Evolutionary conservation across 2,329 filamentous ascomycete genomes (phyloP), one percentile per base, ranked within the genome.

Genomic region (Pseudohalonectria lignicola): DNA sequence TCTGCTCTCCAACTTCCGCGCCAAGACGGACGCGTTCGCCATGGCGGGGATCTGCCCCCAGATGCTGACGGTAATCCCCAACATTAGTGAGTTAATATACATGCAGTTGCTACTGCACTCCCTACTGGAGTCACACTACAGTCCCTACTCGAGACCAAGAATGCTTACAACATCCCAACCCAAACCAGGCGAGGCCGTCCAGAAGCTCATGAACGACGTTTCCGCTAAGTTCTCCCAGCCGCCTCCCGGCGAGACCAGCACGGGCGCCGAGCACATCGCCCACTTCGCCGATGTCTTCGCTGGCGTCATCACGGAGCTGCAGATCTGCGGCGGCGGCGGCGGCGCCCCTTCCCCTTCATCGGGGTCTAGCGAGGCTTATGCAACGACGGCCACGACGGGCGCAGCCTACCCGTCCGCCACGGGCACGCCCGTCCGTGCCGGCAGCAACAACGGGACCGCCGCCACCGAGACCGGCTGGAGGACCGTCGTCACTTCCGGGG

Each of bases 121-220:
- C n/a, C n/a, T n/a, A n/a, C n/a, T n/a, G n/a, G n/a, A n/a, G n/a
- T n/a, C n/a, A n/a, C n/a, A n/a, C n/a, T n/a, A n/a, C n/a, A n/a
- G n/a, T n/a, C n/a, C n/a, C n/a, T n/a, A n/a, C n/a, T n/a, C n/a
- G n/a, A 30, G 16, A 5, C 5, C 16, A 31, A 17, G 5, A 31
- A 31, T 5, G 30, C 30, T 31, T 10, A 31, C 30, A 16, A 5
- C 10, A 13, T 2, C 31, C 5, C 7, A 3, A 26, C n/a, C 9
- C 15, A 17, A 31, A 13, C 17, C 26, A 37, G 35, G 35, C 18
- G 28, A 23, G 17, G 28, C 15, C 18, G 35, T 37, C 4, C n/a
- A 28, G 12, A 37, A 37, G 25, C 26, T 37, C 12, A 37, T 37
- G 35, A 17, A 29, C 28, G 35, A 30, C 35, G 35, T 37, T 17